Evolutionary conservation across 2,329 filamentous ascomycete genomes (phyloP), one percentile per base, ranked within the genome.

Genomic region (Penicillium sp.): DNA sequence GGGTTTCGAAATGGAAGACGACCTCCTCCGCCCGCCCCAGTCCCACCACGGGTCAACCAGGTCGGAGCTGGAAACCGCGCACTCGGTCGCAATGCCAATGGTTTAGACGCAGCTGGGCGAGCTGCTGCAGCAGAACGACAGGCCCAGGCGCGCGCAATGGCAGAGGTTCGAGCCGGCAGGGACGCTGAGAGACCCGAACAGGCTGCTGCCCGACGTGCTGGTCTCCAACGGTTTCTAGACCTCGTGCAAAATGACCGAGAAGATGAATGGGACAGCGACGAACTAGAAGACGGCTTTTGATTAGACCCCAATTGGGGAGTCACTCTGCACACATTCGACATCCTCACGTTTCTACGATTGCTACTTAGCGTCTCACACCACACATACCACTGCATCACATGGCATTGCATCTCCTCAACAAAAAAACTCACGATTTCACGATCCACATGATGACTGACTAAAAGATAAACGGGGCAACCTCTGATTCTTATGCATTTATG

Each of bases 261-360:
- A 71, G 85, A 86, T 66, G 85, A 81, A 61, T 87, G 85, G 85
- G 84, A 86, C 64, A 86, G 83, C 64, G 85, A 87, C 69, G 85
- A 86, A 67, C 65, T 86, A 55, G 83, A 84, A 19, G 81, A 81
- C 48, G 71, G 69, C 54, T 75, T 74, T 29, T 74, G 48, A 60
- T n/a, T 19, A n/a, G 29, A 53, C 8, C 41, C 23, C 30, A 26
- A 26, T 2, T 6, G 13, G 29, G 11, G 30, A 9, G 38, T 30
- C 19, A 38, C 35, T 9, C 11, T 41, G 11, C 35, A 41, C 15
- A 15, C 35, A 41, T 41, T 35, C 7, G 13, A 15, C 47, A 23
- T 49, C 15, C 23, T 50, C 23, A 50, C 17, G 29, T 50, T 50
- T 21, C 11, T 15, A 41, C 35, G 35, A 41, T 15, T 41, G 35